These are phyloP conservation scores for Aureobasidium musti DNA, from an alignment of 2,329 filamentous ascomycete genomes.

Conservation along the genomic window DNA sequence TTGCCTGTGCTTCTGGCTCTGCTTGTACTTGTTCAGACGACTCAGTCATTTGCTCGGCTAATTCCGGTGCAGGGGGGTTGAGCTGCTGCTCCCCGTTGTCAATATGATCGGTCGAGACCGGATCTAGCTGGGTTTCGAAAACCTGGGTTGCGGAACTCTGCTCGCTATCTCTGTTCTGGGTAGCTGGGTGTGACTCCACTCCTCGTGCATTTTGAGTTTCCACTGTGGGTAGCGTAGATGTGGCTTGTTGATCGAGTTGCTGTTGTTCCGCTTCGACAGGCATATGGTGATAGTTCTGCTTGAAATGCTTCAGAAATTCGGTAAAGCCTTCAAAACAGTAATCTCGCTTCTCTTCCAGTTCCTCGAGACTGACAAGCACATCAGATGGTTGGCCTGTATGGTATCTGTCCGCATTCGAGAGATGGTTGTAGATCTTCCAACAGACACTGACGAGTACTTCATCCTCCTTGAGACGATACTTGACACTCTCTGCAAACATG, in stretches of 20 bases:
- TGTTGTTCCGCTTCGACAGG: background rate
- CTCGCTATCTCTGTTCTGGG: background rate
- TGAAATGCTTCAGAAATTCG: constrained; percentile 12
- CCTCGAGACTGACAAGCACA: background rate
- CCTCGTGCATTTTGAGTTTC: background rate
- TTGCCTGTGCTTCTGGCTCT: background rate
- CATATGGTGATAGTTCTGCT: background rate
- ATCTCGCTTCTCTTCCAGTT: constrained; percentile 17
- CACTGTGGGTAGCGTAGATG: background rate
- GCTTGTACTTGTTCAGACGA: background rate
- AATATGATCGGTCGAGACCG: background rate
- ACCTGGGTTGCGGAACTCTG: background rate
- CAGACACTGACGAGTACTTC: constrained; percentile 18
- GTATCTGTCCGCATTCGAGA: background rate
- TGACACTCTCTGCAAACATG: constrained; percentile 17
- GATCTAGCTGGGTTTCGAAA: background rate
- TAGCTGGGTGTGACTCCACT: background rate
- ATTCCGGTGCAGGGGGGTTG: background rate
- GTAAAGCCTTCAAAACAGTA: constrained; percentile 17
- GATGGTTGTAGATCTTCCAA: constrained; percentile 11
- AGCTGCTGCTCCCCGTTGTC: too few relatives aligned
- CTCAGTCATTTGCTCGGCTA: background rate
- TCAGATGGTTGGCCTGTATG: background rate
- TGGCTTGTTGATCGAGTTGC: background rate
- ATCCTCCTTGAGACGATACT: constrained; percentile 14